These are phyloP conservation scores for Sherardia arvensis DNA, from an alignment of 257 asterid species.

Conservation along the genomic window DNA sequence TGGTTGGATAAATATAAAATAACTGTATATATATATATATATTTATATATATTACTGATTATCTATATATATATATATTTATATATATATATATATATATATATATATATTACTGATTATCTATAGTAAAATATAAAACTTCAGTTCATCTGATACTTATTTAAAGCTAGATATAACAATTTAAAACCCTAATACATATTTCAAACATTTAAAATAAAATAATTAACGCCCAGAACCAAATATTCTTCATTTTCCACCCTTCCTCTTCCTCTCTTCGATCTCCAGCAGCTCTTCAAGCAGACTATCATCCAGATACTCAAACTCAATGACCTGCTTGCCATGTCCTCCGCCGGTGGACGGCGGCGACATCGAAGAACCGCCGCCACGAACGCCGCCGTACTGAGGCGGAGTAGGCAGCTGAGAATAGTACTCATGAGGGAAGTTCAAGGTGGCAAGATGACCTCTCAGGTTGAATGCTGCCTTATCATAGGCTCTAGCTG, in stretches of 20 bases:
- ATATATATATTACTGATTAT: too few relatives aligned
- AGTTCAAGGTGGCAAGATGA: constrained; percentile 49
- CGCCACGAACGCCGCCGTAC: constrained; percentile 14
- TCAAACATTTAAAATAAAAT: background rate
- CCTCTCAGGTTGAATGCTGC: constrained; percentile 45
- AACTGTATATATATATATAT: too few relatives aligned
- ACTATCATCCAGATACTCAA: constrained; percentile 40
- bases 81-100: too few relatives aligned
- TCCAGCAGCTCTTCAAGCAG: constrained; percentile 54
- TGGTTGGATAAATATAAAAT: too few relatives aligned
- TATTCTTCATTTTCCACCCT: constrained; percentile 10
- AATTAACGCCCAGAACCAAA: background rate
- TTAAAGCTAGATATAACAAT: too few relatives aligned
- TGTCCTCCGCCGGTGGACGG: background rate
- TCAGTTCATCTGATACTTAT: background rate
- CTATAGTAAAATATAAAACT: background rate
- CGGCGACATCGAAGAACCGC: constrained; percentile 13
- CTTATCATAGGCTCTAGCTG: constrained; percentile 34
- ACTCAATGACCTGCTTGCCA: constrained; percentile 36
- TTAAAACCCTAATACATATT: background rate
- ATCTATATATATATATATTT: too few relatives aligned
- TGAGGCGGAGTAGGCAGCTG: constrained; percentile 42
- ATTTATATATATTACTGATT: too few relatives aligned
- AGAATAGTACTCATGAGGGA: constrained; percentile 49
- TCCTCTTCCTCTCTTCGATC: constrained; percentile 27